Base-by-base conservation (phyloP, 2,329 filamentous ascomycete genomes). In the Arthrobotrys iridis region DNA sequence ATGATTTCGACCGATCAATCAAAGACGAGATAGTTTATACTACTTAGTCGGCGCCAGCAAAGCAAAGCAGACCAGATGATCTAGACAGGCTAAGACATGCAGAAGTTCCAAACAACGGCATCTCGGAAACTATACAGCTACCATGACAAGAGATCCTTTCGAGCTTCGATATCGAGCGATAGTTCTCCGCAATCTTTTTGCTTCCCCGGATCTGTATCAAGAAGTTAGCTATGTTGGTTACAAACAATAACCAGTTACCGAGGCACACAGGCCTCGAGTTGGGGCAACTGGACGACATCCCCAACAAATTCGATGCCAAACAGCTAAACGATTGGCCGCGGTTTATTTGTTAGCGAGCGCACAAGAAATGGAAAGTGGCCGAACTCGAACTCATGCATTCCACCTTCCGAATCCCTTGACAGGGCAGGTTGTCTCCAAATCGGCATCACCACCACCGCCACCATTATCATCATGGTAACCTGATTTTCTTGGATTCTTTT, bases 331-430 rank as follows among this genome's bases (percentile, higher is more conserved):
- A 68, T 55, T 70, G 55, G 55, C 55, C 55, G 65, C 65, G 57
- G 65, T 70, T 60, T 8, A 52, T 70, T 70, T 70, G 50, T 41
- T 67, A 67, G 63, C 55, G 64, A 48, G 52, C 64, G 52, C 52
- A 22, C 43, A 48, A 13, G n/a, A n/a, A 50, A 33, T 43, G 55
- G 55, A 59, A 59, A 70, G 65, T 70, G 65, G 65, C 65, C 65
- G 65, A 70, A 45, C 24, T 5, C 26, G n/a, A 35, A 4, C 4
- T 57, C 20, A 10, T 45, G n/a, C 33, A 45, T 41, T 41, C 20
- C n/a, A 15, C 28, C 55, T 45, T 45, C 45, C n/a, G n/a, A n/a
- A n/a, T n/a, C n/a, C 26, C 50, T 55, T 30, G 26, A 68, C 41
- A 59, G 41, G 66, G 57, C 58, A 71, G 66, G 66, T 72, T 33